These are phyloP conservation scores for Striga asiatica DNA, from an alignment of 257 asterid species.

Conservation along the genomic window DNA sequence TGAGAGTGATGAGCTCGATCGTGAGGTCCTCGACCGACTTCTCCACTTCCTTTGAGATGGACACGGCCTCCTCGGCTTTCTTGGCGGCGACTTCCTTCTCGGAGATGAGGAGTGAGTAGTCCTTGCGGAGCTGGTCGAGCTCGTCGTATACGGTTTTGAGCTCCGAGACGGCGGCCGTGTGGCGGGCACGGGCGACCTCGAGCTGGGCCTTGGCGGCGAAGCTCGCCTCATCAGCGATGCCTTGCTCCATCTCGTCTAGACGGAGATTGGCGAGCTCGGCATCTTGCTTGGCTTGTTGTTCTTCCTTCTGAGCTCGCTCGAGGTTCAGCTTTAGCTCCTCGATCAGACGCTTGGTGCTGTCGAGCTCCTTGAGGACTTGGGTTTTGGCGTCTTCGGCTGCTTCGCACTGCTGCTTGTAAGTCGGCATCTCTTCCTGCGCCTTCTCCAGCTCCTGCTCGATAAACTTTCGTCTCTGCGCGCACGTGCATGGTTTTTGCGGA, in stretches of 20 bases:
- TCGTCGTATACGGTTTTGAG: conserved; percentile 47
- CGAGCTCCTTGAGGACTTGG: conserved; percentile 64
- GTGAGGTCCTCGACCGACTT: conserved; percentile 82
- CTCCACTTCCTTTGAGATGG: conserved; percentile 57
- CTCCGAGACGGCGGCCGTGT: conserved; percentile 63
- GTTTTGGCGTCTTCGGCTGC: conserved; percentile 69
- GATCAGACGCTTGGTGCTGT: conserved; percentile 61
- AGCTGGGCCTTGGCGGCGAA: conserved; percentile 93
- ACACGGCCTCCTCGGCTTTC: conserved; percentile 59
- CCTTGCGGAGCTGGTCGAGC: conserved; percentile 48
- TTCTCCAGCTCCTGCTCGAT: conserved; percentile 78
- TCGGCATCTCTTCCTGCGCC: conserved; percentile 72
- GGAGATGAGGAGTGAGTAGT: conserved; percentile 34
- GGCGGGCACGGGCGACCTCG: conserved; percentile 85
- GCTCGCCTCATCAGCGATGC: conserved; percentile 74
- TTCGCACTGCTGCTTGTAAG: conserved; percentile 48
- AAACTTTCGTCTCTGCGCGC: conserved; percentile 65
- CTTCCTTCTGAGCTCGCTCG: conserved; percentile 85
- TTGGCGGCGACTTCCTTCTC: conserved; percentile 55
- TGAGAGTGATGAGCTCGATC: conserved; percentile 62
- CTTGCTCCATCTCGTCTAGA: conserved; percentile 85
- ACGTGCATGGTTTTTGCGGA: too few species aligned
- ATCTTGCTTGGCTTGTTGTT: conserved; percentile 89
- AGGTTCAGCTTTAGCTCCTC: conserved; percentile 90
- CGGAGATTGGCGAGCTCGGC: conserved; percentile 83